Conservation (phyloP, 2,329 filamentous ascomycete species). For the Phyllosticta citriasiana region DNA sequence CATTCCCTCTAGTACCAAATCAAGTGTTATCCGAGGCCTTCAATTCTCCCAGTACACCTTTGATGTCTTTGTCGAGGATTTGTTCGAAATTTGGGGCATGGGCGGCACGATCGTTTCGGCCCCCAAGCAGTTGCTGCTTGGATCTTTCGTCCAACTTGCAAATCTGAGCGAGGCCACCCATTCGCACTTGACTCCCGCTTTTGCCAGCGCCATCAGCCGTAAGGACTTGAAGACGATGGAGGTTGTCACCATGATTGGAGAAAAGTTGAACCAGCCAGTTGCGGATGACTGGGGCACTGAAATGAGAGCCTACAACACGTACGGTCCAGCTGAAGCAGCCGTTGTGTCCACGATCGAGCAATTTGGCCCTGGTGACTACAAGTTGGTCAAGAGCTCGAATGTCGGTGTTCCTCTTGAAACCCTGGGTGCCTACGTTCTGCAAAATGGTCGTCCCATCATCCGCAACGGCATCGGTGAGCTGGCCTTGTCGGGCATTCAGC, state of each 20-base stretch:
- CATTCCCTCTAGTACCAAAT: slow-evolving; percentile 21
- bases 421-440: slow-evolving; percentile 8
- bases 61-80: slow-evolving; percentile 42
- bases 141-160: slow-evolving; percentile 18
- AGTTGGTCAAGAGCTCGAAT: slow-evolving; percentile 18
- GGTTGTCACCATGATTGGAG: slow-evolving; percentile 13
- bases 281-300: slow-evolving; percentile 24
- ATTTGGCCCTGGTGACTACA: slow-evolving; percentile 15
- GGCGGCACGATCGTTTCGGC: slow-evolving; percentile 43
- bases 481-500: slow-evolving; percentile 26
- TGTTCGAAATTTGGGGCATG: slow-evolving; percentile 37
- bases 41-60: slow-evolving; percentile 39
- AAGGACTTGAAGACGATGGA: slow-evolving; percentile 12
- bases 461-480: slow-evolving; percentile 25
- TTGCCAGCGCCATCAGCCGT: slow-evolving; percentile 20
- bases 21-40: slow-evolving; percentile 14
- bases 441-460: slow-evolving; percentile 15
- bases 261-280: slow-evolving; percentile 12
- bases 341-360: slow-evolving; percentile 21
- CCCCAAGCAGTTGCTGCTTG: slow-evolving; percentile 39
- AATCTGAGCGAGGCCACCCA: slow-evolving; percentile 16
- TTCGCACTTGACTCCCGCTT: slow-evolving; percentile 23
- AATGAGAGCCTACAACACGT: slow-evolving; percentile 29
- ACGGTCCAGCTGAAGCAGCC: slow-evolving; percentile 31
- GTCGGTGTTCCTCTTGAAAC: slow-evolving; percentile 24